Base-by-base conservation (phyloP, 495 filamentous ascomycete genomes). In the Daldinia bambusicola region DNA sequence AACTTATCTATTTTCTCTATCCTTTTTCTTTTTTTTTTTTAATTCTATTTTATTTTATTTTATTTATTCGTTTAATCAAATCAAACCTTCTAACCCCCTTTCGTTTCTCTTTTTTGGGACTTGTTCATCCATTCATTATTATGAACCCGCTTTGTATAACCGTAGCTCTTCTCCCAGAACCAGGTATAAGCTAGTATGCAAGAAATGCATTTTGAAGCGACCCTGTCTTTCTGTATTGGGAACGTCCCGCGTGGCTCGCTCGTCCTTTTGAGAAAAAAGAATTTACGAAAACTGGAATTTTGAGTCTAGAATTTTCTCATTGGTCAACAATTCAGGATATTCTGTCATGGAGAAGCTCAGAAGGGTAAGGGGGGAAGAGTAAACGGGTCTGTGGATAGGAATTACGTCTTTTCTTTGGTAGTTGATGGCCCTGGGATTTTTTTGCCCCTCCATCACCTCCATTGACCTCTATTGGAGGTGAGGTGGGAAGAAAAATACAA, bases 281-380 rank as follows among this genome's bases (percentile, higher is more conserved):
- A 76, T 34, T 68, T 58, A 52, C 48, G 58, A 51, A 48, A 61
- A 72, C 62, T 41, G 55, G n/a, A 51, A 40, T 70, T 48, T 61
- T 34, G 30, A 51, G 36, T 70, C 40, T 61, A 30, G 30, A 63
- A 64, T 76, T 74, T 74, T 76, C 26, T 74, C n/a, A 76, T 77
- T 77, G 70, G 75, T 62, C 58, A n/a, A 53, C 67, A 72, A 70
- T 76, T 36, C 4, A 12, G 59, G 40, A 74, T 70, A 55, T 67
- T 60, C 71, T 16, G 37, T 31, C 52, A 60, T 50, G 48, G 63
- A 43, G 31, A 66, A 30, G 55, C 50, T 60, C 59, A 16, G 67
- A 67, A 72, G 69, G 64, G 69, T 71, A 72, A 72, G 69, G 58
- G 61, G 57, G 62, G 59, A 22, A 40, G 31, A 55, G 34, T 36